Evolutionary conservation across 2,329 filamentous ascomycete genomes (phyloP), one percentile per base, ranked within the genome.

Genomic region (Sporothrix inflata): DNA sequence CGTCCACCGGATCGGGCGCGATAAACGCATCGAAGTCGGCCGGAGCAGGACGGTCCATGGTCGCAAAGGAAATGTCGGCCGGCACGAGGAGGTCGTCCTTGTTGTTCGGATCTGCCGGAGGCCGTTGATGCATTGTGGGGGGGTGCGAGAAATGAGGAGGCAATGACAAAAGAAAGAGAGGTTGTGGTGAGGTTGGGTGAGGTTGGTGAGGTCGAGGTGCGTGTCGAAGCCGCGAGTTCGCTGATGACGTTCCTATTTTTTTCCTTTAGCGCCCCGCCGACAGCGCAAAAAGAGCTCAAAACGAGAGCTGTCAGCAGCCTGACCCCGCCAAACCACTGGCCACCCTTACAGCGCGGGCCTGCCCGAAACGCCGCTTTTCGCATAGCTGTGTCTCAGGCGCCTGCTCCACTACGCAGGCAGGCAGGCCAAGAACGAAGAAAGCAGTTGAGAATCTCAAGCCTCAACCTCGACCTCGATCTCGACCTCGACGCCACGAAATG

Each of bases 111-210:
- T 75, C 72, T 3, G 67, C 70, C 11, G 73, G 73, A 19, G 72
- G 73, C 5, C 75, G 73, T 40, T 75, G 75, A 69, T 76, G 75
- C 75, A 76, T 76, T 21, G 51, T 69, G 38, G n/a, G 24, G n/a
- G 19, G 38, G 5, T 40, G 9, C 2, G 4, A 34, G 19, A 24
- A 9, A 42, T 6, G 34, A 45, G 45, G 38, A 60, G 7, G 66
- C 9, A 38, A 51, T 7, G 45, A 53, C 12, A 38, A 38, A n/a
- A 30, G 14, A 42, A 30, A 42, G 7, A 11, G n/a, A 47, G 24
- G 40, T 7, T 12, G 30, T 12, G 3, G 30, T 38, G 24, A 53
- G 5, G n/a, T 19, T 30, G n/a, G 55, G 16, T 60, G 27, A 40
- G 27, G 30, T 38, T 11, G 55, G 16, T 60, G 27, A 40, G 27